Evolutionary conservation across 495 filamentous ascomycete species (phyloP).

Genomic region (Glarea lozoyensis): DNA sequence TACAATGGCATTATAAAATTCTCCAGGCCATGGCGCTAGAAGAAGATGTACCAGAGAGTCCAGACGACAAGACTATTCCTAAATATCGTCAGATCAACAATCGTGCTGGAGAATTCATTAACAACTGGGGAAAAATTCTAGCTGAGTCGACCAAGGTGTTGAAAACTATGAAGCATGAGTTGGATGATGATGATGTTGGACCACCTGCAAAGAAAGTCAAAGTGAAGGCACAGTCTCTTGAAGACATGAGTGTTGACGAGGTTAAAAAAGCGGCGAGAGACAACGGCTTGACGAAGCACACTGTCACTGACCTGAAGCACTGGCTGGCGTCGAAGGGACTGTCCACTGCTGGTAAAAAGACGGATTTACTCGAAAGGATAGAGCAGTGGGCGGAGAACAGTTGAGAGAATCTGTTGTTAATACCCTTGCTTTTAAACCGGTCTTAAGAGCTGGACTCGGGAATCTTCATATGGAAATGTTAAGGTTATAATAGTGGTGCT

Average conservation of each 20-base stretch:
- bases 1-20: conserved; percentile 98
- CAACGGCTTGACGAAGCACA: conserved; percentile 60
- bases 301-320: conserved; percentile 58
- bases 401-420: conserved; percentile 4
- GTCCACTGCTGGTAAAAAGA: conserved; percentile 61
- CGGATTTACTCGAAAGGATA: conserved; percentile 66
- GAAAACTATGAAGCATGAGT: conserved; percentile 25
- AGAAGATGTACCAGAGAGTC: conserved; percentile 69
- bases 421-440: no score
- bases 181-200: conserved; percentile 7
- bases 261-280: conserved; percentile 53
- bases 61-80: conserved; percentile 72
- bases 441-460: no score
- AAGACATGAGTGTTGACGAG: conserved; percentile 33
- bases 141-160: conserved; percentile 39
- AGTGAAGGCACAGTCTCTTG: background rate
- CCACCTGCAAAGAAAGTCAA: conserved; percentile 13
- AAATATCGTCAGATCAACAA: conserved; percentile 73
- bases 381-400: conserved; percentile 63
- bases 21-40: conserved; percentile 87
- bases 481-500: no score
- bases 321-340: conserved; percentile 56
- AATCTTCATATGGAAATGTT: no score
- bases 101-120: conserved; percentile 66
- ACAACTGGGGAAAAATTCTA: conserved; percentile 65